Conservation (phyloP, 1,284 basidiomycete species). For the Pascua sp. region DNA sequence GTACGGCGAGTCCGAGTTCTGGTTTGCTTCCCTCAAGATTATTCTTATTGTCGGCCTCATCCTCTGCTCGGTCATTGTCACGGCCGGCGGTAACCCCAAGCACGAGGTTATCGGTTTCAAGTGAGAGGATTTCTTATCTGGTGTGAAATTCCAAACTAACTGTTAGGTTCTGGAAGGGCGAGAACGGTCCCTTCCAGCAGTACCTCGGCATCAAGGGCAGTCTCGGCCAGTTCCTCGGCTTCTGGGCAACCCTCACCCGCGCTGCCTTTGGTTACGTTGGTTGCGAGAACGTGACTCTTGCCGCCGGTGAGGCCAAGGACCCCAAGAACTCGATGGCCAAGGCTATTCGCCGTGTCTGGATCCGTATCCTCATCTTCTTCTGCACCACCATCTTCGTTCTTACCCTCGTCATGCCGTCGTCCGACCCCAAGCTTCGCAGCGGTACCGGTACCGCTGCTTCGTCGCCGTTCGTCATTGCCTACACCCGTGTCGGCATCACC, state of each 20-base stretch:
- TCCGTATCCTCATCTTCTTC: slow-evolving; percentile 71
- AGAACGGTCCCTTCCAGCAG: slow-evolving; percentile 50
- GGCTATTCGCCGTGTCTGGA: slow-evolving; percentile 70
- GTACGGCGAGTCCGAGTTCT: slow-evolving; percentile 49
- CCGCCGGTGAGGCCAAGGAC: slow-evolving; percentile 53
- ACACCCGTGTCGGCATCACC: slow-evolving; percentile 66
- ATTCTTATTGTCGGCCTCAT: slow-evolving; percentile 61
- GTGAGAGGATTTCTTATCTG: background rate
- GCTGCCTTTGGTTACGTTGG: slow-evolving; percentile 49
- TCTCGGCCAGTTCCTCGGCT: slow-evolving; percentile 54
- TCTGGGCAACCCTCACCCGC: slow-evolving; percentile 54
- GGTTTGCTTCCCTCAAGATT: slow-evolving; percentile 64
- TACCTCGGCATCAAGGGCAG: slow-evolving; percentile 44
- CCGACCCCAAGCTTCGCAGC: slow-evolving; percentile 59
- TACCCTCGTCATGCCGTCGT: slow-evolving; percentile 71
- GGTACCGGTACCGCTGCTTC: slow-evolving; percentile 61
- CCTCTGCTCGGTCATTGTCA: slow-evolving; percentile 64
- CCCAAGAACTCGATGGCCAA: slow-evolving; percentile 72
- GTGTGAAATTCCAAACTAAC: too few species aligned
- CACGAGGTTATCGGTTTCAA: slow-evolving; percentile 48
- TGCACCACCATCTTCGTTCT: slow-evolving; percentile 61
- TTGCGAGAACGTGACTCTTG: slow-evolving; percentile 14
- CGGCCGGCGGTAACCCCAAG: slow-evolving; percentile 49
- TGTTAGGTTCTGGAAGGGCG: slow-evolving; percentile 49
- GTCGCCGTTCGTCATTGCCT: slow-evolving; percentile 75